A percentile compares a stretch with the other conserved stretches of the same genome.
phyloP scores from a whole-genome alignment of 2,329 filamentous ascomycete species.

The Ophiostoma pallidulum region DNA sequence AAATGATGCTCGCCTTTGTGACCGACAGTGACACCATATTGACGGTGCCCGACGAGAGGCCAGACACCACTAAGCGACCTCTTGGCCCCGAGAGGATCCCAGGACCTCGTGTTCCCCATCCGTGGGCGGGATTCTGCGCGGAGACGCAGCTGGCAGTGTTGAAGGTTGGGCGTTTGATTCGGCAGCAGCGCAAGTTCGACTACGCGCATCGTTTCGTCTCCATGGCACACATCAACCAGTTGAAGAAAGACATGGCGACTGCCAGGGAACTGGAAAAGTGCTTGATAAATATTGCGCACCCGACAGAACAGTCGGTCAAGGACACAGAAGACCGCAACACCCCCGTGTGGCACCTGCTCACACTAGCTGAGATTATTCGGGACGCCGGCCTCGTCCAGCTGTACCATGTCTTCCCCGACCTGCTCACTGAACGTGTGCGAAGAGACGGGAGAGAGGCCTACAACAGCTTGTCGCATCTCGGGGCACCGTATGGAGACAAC shows the following conservation, averaged over 20 bases:
- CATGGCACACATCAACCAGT: constrained; percentile 19
- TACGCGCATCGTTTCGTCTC: constrained; percentile 28
- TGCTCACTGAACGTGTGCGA: constrained; percentile 34
- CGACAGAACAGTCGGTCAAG: constrained; percentile 35
- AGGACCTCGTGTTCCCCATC: constrained; percentile 29
- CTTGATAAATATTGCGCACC: constrained; percentile 36
- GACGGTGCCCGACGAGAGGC: constrained; percentile 22
- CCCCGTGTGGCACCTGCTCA: constrained; percentile 41
- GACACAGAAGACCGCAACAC: constrained; percentile 43
- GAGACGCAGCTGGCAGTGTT: constrained; percentile 35
- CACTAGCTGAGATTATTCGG: constrained; percentile 43
- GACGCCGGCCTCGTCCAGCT: constrained; percentile 43
- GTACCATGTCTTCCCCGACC: constrained; percentile 43
- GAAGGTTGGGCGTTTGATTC: constrained; percentile 34
- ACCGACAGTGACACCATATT: constrained; percentile 31
- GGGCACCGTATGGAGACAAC: constrained; percentile 1
- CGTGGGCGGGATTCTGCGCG: constrained; percentile 38
- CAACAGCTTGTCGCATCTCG: constrained; percentile 13
- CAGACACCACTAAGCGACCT: neutral
- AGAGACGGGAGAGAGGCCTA: constrained; percentile 20
- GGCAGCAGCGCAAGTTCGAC: constrained; percentile 25
- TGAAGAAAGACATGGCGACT: constrained; percentile 26
- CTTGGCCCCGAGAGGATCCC: constrained; percentile 8
- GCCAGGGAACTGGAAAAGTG: constrained; percentile 35
- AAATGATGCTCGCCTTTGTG: constrained; percentile 48